These are phyloP conservation scores for Colletotrichum echinochloae DNA, from an alignment of 2,329 filamentous ascomycete species.

Conservation along the genomic window DNA sequence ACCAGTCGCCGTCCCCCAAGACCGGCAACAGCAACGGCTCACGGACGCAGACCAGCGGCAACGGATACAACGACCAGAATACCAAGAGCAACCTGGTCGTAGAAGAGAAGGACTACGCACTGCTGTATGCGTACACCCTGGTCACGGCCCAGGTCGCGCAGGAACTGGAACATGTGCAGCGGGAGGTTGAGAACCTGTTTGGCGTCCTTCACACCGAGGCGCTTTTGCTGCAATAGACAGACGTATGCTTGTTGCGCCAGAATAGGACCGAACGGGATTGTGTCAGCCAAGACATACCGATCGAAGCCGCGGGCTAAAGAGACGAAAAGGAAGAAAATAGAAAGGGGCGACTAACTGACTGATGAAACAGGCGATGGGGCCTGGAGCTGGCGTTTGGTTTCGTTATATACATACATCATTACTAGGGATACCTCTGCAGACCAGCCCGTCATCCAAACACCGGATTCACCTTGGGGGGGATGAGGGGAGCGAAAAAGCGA, in stretches of 20 bases:
- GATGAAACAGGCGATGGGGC: background rate
- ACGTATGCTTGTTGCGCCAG: no score
- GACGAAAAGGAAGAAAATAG: background rate
- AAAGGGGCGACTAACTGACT: slow-evolving; percentile 6
- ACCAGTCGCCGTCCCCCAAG: slow-evolving; percentile 56
- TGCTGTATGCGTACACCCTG: slow-evolving; percentile 90
- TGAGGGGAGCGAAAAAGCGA: background rate
- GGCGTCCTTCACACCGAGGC: slow-evolving; percentile 72
- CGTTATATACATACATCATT: background rate
- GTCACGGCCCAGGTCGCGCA: slow-evolving; percentile 76
- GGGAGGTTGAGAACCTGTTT: slow-evolving; percentile 72
- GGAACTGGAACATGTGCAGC: slow-evolving; percentile 70
- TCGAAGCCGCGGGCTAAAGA: background rate
- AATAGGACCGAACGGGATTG: background rate
- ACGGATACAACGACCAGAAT: slow-evolving; percentile 29
- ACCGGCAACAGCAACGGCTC: slow-evolving; percentile 55
- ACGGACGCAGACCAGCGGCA: slow-evolving; percentile 28
- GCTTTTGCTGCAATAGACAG: slow-evolving; percentile 64
- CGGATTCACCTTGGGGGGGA: background rate
- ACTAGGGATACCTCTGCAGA: background rate
- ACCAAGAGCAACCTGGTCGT: slow-evolving; percentile 54
- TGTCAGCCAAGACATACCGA: background rate
- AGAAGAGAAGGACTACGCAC: slow-evolving; percentile 85
- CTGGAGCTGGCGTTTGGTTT: background rate
- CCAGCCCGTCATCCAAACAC: background rate